phyloP scores from a whole-genome alignment of 345 rosid species.

The Populus nigra region DNA sequence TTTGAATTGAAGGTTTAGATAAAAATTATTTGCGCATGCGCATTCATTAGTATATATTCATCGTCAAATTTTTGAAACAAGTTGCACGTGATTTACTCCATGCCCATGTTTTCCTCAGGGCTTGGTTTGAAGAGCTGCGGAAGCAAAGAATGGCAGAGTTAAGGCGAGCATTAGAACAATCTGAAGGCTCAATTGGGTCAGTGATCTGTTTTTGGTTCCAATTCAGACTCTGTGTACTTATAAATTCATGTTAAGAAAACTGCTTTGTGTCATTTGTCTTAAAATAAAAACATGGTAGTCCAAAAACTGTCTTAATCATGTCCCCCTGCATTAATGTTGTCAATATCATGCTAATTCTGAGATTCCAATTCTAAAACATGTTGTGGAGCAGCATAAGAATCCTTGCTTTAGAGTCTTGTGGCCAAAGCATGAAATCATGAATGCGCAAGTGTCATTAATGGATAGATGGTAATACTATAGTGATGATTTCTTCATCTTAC shows the following conservation, averaged over 20 bases:
- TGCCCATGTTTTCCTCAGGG: slow-evolving; percentile 39
- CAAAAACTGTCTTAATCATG: background rate
- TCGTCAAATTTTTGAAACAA: background rate
- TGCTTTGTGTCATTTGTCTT: background rate
- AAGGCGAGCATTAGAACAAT: slow-evolving; percentile 60
- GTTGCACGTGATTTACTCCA: background rate
- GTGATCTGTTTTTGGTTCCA: slow-evolving; percentile 19
- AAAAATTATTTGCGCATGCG: background rate
- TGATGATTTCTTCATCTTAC: background rate
- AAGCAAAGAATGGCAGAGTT: slow-evolving; percentile 74
- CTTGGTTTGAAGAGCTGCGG: slow-evolving; percentile 82
- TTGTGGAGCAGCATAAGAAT: background rate
- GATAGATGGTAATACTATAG: no score
- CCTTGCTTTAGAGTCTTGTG: background rate
- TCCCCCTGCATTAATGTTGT: background rate
- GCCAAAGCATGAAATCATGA: background rate
- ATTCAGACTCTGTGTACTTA: background rate
- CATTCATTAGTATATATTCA: background rate
- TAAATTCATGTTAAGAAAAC: background rate
- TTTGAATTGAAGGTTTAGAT: background rate
- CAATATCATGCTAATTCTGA: background rate
- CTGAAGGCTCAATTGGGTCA: slow-evolving; percentile 79
- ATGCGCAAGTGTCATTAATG: background rate
- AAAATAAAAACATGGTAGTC: background rate
- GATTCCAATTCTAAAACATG: background rate